A percentile compares a stretch with the other conserved stretches of the same genome.
These are phyloP conservation scores for Phytophthora macrochlamydospora DNA, from an alignment of 352 stramenopile genomes.

Conservation along the genomic window DNA sequence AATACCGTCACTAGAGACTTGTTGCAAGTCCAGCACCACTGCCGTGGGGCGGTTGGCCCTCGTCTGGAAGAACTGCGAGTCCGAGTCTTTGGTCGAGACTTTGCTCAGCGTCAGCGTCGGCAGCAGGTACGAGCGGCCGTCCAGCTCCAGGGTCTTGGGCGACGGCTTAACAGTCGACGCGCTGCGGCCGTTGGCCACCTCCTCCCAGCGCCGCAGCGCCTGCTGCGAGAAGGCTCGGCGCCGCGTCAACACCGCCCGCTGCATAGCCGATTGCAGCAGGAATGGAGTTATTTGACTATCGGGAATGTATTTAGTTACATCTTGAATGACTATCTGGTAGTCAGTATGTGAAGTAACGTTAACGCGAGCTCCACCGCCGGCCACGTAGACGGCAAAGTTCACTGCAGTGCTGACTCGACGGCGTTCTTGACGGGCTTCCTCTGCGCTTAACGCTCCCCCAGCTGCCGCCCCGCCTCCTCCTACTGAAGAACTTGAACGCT, in stretches of 20 bases:
- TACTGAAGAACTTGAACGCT: too few species aligned
- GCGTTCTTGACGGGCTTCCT: too few species aligned
- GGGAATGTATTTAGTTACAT: not conserved
- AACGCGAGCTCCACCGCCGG: not conserved
- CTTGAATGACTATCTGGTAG: too few species aligned
- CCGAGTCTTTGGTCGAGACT: conserved; percentile 18
- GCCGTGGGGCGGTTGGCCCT: conserved; percentile 47
- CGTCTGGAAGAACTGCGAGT: conserved; percentile 49
- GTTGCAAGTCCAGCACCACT: conserved; percentile 74
- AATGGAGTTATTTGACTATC: too few species aligned
- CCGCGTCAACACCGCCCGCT: conserved; percentile 34
- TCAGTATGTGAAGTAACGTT: too few species aligned
- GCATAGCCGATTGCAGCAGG: conserved; percentile 23
- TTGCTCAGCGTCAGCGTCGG: conserved; percentile 68
- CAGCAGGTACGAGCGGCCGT: conserved; percentile 75
- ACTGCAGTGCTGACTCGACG: too few species aligned
- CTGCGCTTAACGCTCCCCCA: too few species aligned
- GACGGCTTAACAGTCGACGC: conserved; percentile 32
- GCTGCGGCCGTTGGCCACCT: conserved; percentile 38
- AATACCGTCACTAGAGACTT: conserved; percentile 75
- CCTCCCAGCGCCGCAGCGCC: conserved; percentile 52
- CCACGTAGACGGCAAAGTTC: conserved; percentile 23
- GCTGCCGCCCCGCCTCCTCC: too few species aligned
- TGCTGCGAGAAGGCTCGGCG: conserved; percentile 67
- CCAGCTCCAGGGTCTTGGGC: conserved; percentile 47